Evolutionary conservation across 129 eudicot genomes (phyloP), one percentile per base, ranked within the genome.

Genomic region (Ambrosia trifida): DNA sequence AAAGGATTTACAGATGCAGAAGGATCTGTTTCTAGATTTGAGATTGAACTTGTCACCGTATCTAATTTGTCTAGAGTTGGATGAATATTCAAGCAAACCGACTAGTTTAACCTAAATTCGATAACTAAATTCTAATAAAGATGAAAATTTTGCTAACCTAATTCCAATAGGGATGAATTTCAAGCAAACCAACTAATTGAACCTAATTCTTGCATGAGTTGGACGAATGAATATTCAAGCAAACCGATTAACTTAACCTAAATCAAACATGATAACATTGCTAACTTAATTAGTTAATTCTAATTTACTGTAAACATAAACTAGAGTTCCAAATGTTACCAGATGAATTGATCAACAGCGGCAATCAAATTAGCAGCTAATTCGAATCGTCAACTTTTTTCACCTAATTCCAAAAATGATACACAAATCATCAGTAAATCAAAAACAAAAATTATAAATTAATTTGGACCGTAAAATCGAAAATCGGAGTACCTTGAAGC

Each of bases 281-380:
- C n/a, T 61, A 46, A 72, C 36, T n/a, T n/a, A n/a, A n/a, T n/a
- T n/a, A n/a, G n/a, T 61, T 61, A 72, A 47, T 1, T 62, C 64
- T 50, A 63, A 35, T 70, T 53, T 18, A 18, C 7, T 13, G 8
- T 20, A 17, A 20, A 66, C 0, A 1, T 20, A 49, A 35, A 60
- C 20, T 7, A 12, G 18, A 58, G 51, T 68, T 76, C 80, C 52
- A 33, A 19, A 57, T 3, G 56, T 40, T 18, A 56, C 74, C 79
- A 33, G 50, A 76, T 45, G n/a, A n/a, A n/a, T n/a, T n/a, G 18
- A 52, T 64, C 33, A 24, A 40, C 47, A 35, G 36, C 16, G 0
- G 18, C 16, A 50, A 17, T 49, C 38, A 17, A 47, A 36, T 36
- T 20, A 13, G 41, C 43, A 64, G 33, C 24, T 3, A 64, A 12